phyloP scores from a whole-genome alignment of 2,329 filamentous ascomycete genomes.

The Ophiognomonia clavigignenti-juglandacearum region DNA sequence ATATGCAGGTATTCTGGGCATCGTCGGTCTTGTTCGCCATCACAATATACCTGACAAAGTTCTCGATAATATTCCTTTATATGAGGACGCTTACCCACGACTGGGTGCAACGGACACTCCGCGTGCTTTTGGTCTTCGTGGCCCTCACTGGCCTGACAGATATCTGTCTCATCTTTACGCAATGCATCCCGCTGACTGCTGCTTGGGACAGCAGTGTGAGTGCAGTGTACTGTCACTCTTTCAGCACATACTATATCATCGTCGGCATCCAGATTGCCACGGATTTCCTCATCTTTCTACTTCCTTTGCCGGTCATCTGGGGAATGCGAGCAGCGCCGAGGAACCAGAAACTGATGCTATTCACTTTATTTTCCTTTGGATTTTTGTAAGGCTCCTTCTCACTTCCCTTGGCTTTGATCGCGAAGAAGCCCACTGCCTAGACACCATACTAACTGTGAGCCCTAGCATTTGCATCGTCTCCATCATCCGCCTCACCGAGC shows the following conservation, averaged over 20 bases:
- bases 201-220: slow-evolving; percentile 15
- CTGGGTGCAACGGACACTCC: slow-evolving; percentile 19
- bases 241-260: slow-evolving; percentile 16
- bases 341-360: slow-evolving; percentile 20
- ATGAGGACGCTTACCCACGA: slow-evolving; percentile 21
- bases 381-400: slow-evolving; percentile 16
- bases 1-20: slow-evolving; percentile 15
- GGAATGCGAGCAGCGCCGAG: slow-evolving; percentile 16
- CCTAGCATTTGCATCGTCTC: slow-evolving; percentile 23
- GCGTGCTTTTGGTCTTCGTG: slow-evolving; percentile 17
- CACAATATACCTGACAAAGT: slow-evolving; percentile 20
- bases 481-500: slow-evolving; percentile 19
- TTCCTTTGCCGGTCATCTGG: slow-evolving; percentile 22
- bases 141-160: slow-evolving; percentile 14
- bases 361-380: slow-evolving; percentile 23
- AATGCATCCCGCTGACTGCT: slow-evolving; percentile 20
- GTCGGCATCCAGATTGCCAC: slow-evolving; percentile 21
- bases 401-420: not conserved
- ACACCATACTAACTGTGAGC: slow-evolving; percentile 2
- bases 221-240: slow-evolving; percentile 8
- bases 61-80: slow-evolving; percentile 24
- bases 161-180: slow-evolving; percentile 17
- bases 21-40: slow-evolving; percentile 19
- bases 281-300: slow-evolving; percentile 23
- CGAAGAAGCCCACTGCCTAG: no score